Base-by-base conservation (phyloP, 2,329 filamentous ascomycete species). In the Septoria petroselini region DNA sequence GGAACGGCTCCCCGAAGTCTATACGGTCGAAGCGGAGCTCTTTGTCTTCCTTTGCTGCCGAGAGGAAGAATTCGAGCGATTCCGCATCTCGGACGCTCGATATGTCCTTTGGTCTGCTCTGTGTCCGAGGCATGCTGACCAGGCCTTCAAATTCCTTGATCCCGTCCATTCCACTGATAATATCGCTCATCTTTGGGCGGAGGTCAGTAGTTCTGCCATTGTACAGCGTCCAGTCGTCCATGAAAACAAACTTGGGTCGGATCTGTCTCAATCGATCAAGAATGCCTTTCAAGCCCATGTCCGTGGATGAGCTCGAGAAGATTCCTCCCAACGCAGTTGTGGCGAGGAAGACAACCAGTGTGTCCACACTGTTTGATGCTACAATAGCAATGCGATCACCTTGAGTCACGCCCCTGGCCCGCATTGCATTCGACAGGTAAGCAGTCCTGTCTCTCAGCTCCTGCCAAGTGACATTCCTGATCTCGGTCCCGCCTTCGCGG, bases 221-320 rank as follows among this genome's bases (percentile, higher is more conserved):
- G 60, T 94, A 94, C 2, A 91, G 70, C 0, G 88, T 79, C 30
- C 77, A 82, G 60, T 93, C 88, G 60, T 95, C 89, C 62, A 91
- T 83, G 64, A 94, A 93, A n/a, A 95, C 75, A 64, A 81, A 87
- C 68, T 81, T 84, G 3, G 89, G 88, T 58, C 83, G 76, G 52
- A 93, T 82, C 72, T 93, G 88, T 41, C 83, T 70, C 19, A 87
- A 74, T 27, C 88, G 75, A 68, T 93, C 86, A 59, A 94, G 61
- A 14, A 94, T 79, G 0, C 88, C 88, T 55, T 84, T 83, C 11
- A 84, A 82, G 0, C 88, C 88, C 84, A 93, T 93, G 68, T 94
- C 88, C 0, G 88, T 91, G 6, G 83, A 87, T 45, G 80, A 84
- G 40, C 81, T 86, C 58, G 82, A 86, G 65, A 93, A 93, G 1